Evolutionary conservation across 331 rosid genomes (phyloP).

Genomic region (Acacia pycnantha): DNA sequence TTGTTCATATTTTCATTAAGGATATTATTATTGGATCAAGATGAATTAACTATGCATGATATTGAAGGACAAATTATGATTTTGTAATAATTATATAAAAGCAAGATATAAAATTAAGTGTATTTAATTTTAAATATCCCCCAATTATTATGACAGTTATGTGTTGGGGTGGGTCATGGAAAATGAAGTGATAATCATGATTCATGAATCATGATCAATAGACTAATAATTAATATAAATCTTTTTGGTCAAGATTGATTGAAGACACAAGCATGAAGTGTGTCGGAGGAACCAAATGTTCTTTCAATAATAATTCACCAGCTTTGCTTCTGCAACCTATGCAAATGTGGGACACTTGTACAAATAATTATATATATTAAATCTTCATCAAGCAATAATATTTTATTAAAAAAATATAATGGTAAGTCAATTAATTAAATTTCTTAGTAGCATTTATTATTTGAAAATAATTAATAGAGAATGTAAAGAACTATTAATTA

Average conservation of each 20-base stretch:
- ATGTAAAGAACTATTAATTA: background rate
- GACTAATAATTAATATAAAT: background rate
- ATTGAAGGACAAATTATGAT: background rate
- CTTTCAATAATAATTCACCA: background rate
- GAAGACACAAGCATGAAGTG: conserved; percentile 22
- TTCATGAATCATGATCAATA: background rate
- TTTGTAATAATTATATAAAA: background rate
- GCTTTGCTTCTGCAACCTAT: background rate
- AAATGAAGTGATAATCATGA: conserved; percentile 18
- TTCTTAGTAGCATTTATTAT: background rate
- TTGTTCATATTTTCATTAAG: background rate
- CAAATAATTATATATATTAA: background rate
- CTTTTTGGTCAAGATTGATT: conserved; percentile 28
- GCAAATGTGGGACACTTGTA: conserved; percentile 17
- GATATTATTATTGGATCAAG: background rate
- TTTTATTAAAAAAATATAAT: background rate
- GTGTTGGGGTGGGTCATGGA: background rate
- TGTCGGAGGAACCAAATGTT: conserved; percentile 22
- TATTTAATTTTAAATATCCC: no score
- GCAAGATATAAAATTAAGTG: background rate
- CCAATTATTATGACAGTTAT: background rate
- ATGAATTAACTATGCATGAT: background rate
- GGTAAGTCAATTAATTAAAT: background rate
- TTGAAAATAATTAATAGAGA: background rate
- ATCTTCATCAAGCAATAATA: background rate